Conservation (phyloP, 768 basidiomycete genomes). For the Tulasnella sp. region DNA sequence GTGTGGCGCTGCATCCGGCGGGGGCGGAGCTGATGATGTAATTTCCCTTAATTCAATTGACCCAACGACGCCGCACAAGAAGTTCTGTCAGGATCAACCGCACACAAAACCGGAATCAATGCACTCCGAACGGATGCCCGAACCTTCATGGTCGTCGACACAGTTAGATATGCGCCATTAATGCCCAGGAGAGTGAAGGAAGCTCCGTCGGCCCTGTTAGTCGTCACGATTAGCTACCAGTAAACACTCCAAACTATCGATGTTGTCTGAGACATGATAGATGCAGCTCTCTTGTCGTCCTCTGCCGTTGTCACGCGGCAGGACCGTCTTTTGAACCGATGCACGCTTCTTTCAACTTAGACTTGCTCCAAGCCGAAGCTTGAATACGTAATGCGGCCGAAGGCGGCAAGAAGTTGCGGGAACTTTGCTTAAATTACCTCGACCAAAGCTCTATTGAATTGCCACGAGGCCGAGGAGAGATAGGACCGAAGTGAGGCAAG, state of each 20-base stretch:
- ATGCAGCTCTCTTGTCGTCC: neutral
- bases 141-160: neutral
- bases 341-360: neutral
- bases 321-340: neutral
- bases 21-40: neutral
- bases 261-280: neutral
- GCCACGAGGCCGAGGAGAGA: neutral
- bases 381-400: neutral
- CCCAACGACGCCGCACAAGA: neutral
- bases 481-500: neutral
- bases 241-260: too few species aligned
- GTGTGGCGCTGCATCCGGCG: neutral
- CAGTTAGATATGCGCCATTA: too few species aligned
- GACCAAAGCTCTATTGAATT: neutral
- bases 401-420: neutral
- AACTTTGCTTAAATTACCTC: neutral
- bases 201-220: too few species aligned
- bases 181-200: too few species aligned
- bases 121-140: neutral
- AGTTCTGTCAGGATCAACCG: neutral
- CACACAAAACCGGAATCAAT: neutral
- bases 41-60: neutral
- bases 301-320: neutral
- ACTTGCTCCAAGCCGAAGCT: neutral
- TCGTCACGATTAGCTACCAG: too few species aligned